Percentiles rank a stretch among this genome's conserved stretches.
These are phyloP conservation scores for Malassezia restricta DNA, from an alignment of 1,284 basidiomycete species.

Conservation along the genomic window DNA sequence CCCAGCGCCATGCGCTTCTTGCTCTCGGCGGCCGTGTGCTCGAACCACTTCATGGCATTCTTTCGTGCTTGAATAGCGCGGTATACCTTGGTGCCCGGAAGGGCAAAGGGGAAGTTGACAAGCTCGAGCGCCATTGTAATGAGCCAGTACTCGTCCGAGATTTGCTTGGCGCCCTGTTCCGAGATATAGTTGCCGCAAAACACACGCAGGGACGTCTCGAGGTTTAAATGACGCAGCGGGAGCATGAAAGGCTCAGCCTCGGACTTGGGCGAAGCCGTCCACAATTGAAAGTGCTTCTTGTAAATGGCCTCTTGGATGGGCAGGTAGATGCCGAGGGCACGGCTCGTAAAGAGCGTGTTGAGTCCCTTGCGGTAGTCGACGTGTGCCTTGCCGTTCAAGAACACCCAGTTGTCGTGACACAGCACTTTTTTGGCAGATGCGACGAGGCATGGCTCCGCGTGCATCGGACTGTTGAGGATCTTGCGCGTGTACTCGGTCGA, in stretches of 20 bases:
- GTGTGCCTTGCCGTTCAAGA: conserved; percentile 84
- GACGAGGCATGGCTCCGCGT: conserved; percentile 65
- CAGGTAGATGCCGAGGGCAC: conserved; percentile 62
- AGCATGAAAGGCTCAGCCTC: conserved; percentile 58
- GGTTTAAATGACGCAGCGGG: conserved; percentile 81
- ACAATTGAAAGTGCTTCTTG: conserved; percentile 58
- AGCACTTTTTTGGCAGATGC: conserved; percentile 82
- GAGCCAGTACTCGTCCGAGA: conserved; percentile 87
- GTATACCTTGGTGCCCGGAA: conserved; percentile 79
- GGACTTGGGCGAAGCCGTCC: conserved; percentile 39
- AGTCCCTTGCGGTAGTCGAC: conserved; percentile 85
- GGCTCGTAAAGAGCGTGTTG: conserved; percentile 81
- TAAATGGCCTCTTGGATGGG: conserved; percentile 74
- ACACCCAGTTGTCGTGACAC: conserved; percentile 89
- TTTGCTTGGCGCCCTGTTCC: conserved; percentile 63
- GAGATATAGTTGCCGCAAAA: conserved; percentile 87
- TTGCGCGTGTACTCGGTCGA: conserved; percentile 43
- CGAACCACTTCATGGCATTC: conserved; percentile 69
- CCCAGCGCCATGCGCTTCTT: conserved; percentile 75
- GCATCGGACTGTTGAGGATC: conserved; percentile 44
- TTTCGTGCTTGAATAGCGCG: conserved; percentile 88
- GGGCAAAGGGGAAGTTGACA: conserved; percentile 86
- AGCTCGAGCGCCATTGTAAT: conserved; percentile 91
- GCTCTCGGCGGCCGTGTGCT: conserved; percentile 63
- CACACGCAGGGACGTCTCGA: conserved; percentile 90